phyloP scores from a whole-genome alignment of 768 basidiomycete species.

The Sistotremastrum niveocremeum region DNA sequence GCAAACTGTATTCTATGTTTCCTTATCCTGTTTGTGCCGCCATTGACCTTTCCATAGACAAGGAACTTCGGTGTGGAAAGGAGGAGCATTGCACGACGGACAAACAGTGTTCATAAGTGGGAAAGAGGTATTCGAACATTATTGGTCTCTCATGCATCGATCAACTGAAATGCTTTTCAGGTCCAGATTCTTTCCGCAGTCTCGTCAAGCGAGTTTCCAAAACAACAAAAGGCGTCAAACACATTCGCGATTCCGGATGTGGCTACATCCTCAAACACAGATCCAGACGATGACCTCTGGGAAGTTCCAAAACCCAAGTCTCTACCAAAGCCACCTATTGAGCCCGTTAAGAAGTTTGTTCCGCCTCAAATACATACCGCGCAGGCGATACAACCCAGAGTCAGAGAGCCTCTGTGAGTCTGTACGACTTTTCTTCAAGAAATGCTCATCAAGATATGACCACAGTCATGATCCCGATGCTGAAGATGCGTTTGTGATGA shows the following conservation, averaged over 20 bases:
- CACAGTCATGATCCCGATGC: constrained; percentile 63
- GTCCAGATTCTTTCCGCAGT: too few species aligned
- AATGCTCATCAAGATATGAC: neutral
- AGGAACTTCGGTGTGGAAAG: too few species aligned
- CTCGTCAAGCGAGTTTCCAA: too few species aligned
- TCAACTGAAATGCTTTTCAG: too few species aligned
- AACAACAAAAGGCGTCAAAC: too few species aligned
- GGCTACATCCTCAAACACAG: neutral
- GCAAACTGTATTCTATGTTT: constrained; percentile 41
- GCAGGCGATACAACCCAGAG: constrained; percentile 17
- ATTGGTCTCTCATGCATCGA: too few species aligned
- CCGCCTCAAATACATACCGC: constrained; percentile 20
- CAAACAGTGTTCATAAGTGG: too few species aligned
- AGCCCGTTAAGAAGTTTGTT: constrained; percentile 24
- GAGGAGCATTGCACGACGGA: too few species aligned
- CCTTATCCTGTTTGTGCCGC: neutral
- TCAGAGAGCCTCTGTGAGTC: constrained; percentile 34
- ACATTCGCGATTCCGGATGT: neutral
- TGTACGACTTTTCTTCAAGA: too few species aligned
- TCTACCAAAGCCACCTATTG: constrained; percentile 1
- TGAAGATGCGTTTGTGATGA: constrained; percentile 78
- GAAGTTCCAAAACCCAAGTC: constrained; percentile 11
- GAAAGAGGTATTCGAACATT: too few species aligned
- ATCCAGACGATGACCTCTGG: neutral
- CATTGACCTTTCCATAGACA: too few species aligned